Percentiles rank a stretch among this genome's conserved stretches.
Conservation (phyloP, 192 early-diverging fungal species). For the Umbelopsis sp. region DNA sequence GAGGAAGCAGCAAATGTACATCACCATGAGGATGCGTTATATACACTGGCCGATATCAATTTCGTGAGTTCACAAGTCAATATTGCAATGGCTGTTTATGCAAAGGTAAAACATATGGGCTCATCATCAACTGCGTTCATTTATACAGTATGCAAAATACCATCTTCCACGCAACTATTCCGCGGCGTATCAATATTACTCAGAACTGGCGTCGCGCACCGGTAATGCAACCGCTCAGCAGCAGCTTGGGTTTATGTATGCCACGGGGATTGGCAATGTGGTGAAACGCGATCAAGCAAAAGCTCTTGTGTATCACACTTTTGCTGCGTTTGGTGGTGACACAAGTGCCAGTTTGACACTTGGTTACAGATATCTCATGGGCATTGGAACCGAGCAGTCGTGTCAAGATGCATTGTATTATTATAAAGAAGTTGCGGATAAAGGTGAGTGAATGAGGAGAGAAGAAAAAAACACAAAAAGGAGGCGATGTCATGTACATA, state of each 20-base stretch:
- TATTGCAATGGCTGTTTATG: too few relatives aligned
- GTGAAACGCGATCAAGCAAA: conserved; percentile 71
- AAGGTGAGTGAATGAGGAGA: conserved; percentile 47
- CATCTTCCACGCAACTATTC: conserved; percentile 55
- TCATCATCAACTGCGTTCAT: neutral
- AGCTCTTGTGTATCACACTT: conserved; percentile 75
- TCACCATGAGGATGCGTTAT: conserved; percentile 58
- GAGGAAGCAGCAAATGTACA: conserved; percentile 49
- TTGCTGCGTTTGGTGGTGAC: conserved; percentile 81
- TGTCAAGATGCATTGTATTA: conserved; percentile 79
- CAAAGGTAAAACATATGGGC: neutral
- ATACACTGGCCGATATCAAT: conserved; percentile 71
- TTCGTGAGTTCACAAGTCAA: conserved; percentile 54
- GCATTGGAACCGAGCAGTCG: conserved; percentile 78
- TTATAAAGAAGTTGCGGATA: conserved; percentile 81
- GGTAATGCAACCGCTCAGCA: conserved; percentile 88
- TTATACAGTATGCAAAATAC: conserved; percentile 61
- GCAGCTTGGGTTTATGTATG: conserved; percentile 88
- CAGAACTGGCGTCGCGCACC: conserved; percentile 56
- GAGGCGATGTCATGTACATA: neutral
- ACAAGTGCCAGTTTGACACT: conserved; percentile 78
- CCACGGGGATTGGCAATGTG: conserved; percentile 80
- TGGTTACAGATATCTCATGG: conserved; percentile 81
- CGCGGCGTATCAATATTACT: conserved; percentile 68
- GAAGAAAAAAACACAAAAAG: neutral